Evolutionary conservation across 2,329 filamentous ascomycete species (phyloP), one percentile per base, ranked within the genome.

Genomic region (Fusarium sp.): DNA sequence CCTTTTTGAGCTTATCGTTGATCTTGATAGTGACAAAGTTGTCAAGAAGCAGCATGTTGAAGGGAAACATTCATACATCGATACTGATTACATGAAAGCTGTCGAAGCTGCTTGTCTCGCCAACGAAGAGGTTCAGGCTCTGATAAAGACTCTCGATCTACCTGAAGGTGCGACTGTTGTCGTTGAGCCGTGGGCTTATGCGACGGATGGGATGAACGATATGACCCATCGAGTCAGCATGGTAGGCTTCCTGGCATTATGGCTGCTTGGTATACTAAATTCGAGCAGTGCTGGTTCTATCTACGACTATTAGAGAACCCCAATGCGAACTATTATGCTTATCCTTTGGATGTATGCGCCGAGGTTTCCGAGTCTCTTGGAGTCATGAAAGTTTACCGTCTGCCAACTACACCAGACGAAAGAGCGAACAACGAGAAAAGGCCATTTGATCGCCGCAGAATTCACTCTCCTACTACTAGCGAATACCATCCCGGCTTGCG

Each of bases 131-230:
- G 82, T 89, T 0, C 82, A 87, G 70, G 78, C 77, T 1, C 84
- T 85, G 56, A 83, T 87, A 25, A 55, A 76, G 4, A 75, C 74
- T 3, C 77, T 88, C 7, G 72, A 84, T 2, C 76, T 89, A 0
- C 86, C 87, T 0, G 69, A 79, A 10, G 83, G 80, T 3, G 81
- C 84, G 0, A 80, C 78, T 0, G 84, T 87, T 3, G 80, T 85
- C 7, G 82, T 87, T 41, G 87, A 89, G 71, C 83, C 87, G 0
- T 89, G 87, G 87, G 83, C 86, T 4, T 89, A 89, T 76, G 87
- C 83, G 0, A 84, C 85, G 0, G 86, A 89, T 74, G 87, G 86
- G 0, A 83, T 85, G 80, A 85, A 85, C 52, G 85, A 88, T 51
- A 87, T 86, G 82, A 78, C 77, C 1, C 72, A 83, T 54, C 80